Percentiles rank a stretch among this genome's conserved stretches.
Conservation (phyloP, 2,329 filamentous ascomycete genomes). For the Neurospora crassa region DNA sequence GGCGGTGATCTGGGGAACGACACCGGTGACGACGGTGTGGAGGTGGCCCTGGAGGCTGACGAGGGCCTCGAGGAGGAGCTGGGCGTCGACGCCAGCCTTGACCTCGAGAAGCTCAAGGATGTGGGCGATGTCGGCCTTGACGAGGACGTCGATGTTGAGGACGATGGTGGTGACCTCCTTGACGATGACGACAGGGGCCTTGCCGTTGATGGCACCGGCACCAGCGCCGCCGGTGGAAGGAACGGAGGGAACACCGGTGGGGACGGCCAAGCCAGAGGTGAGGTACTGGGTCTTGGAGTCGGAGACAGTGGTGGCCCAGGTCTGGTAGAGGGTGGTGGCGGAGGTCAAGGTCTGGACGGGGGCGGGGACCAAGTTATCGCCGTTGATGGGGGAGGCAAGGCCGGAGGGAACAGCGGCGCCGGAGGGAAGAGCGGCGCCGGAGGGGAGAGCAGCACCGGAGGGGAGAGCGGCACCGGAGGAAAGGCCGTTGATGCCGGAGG, state of each 20-base stretch:
- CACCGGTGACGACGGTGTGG: not conserved
- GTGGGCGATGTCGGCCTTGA: not conserved
- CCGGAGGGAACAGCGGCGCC: not conserved
- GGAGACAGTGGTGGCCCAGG: not conserved
- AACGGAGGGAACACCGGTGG: not conserved
- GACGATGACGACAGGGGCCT: not conserved
- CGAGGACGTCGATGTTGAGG: not conserved
- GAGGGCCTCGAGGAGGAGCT: not conserved
- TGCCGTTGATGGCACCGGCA: not conserved
- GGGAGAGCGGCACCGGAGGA: not conserved
- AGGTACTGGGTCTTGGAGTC: not conserved
- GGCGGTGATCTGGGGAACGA: not conserved
- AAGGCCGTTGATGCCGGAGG: not conserved
- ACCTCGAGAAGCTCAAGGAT: not conserved
- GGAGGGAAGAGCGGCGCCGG: not conserved
- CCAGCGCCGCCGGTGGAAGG: not conserved
- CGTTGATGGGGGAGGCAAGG: not conserved
- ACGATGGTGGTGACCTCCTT: not conserved
- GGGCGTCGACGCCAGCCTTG: not conserved
- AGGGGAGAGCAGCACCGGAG: not conserved
- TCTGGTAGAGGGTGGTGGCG: not conserved
- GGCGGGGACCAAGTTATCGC: not conserved
- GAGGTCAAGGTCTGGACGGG: not conserved
- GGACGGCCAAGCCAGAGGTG: not conserved
- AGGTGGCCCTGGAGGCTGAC: not conserved